Evolutionary conservation across 1,139 yeast genomes (phyloP), one percentile per base, ranked within the genome.

Genomic region (Yamadazyma membranifaciens): DNA sequence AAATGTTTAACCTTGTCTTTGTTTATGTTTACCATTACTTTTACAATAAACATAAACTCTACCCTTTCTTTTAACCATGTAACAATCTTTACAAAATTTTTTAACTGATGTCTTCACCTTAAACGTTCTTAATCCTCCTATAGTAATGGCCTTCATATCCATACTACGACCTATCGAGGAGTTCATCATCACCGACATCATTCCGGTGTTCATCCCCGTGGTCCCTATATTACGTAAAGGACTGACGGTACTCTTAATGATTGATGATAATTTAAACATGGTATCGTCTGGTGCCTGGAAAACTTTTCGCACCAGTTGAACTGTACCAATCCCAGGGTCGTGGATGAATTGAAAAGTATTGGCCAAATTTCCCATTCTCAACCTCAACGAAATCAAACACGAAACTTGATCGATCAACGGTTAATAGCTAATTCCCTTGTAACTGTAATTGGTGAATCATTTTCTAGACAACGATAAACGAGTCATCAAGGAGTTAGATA

Each of bases 21-120:
- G 98, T 68, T 92, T 92, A 66, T 92, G 98, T 65, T 88, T 88
- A 48, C 91, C 89, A 62, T 89, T 88, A 36, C 92, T 73, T 62
- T 91, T 91, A 72, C 98, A 92, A 61, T 87, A 85, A 31, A 91
- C 96, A 52, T 87, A 89, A 17, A 89, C 94, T 57, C 95, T 75
- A 29, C 98, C 98, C 67, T 89, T 91, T 67, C 98, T 82, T 66
- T 94, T 84, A 12, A 92, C 96, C 67, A 87, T 76, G 60, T 89
- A 91, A 62, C 98, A 92, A 59, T 88, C 94, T 39, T 83, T 75
- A 63, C 98, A 92, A 63, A 87, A 84, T 70, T 86, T 89, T 71
- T 89, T 89, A 43, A 92, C 95, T 0, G 97, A 80, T 4, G 97
- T 83, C 56, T 75, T 65, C 25, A 70, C 75, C 53, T 73, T 73